Percentiles rank a stretch among this genome's conserved stretches.
These are phyloP conservation scores for Thalassiosira mediterranea DNA, from an alignment of 352 stramenopile genomes.

Conservation along the genomic window DNA sequence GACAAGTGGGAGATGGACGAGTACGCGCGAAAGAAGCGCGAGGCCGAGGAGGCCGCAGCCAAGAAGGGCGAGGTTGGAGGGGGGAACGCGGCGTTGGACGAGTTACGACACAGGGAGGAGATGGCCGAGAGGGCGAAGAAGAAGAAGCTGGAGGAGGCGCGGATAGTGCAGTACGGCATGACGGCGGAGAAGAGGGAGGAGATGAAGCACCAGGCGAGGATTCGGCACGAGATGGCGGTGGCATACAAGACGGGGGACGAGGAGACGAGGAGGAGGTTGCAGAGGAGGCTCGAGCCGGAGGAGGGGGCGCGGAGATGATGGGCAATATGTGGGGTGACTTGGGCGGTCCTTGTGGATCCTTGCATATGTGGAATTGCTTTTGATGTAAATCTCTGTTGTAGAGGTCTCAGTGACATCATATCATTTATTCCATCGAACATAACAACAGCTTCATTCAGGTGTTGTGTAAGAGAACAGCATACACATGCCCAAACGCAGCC, in stretches of 20 bases:
- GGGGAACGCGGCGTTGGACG: slow-evolving; percentile 30
- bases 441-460: no score
- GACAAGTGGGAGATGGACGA: slow-evolving; percentile 96
- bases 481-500: no score
- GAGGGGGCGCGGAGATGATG: slow-evolving; percentile 24
- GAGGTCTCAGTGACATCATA: no score
- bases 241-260: slow-evolving; percentile 82
- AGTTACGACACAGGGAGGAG: slow-evolving; percentile 50
- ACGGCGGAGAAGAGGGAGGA: slow-evolving; percentile 74
- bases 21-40: slow-evolving; percentile 81
- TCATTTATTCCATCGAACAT: no score
- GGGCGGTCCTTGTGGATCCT: no score
- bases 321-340: no score
- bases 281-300: slow-evolving; percentile 71
- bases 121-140: slow-evolving; percentile 44
- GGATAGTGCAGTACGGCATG: slow-evolving; percentile 55
- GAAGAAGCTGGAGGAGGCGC: slow-evolving; percentile 49
- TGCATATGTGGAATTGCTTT: no score
- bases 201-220: slow-evolving; percentile 76
- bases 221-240: slow-evolving; percentile 76
- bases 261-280: slow-evolving; percentile 60
- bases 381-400: no score
- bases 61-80: slow-evolving; percentile 1
- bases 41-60: slow-evolving; percentile 14
- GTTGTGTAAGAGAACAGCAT: no score